Evolutionary conservation across 2,329 filamentous ascomycete genomes (phyloP), one percentile per base, ranked within the genome.

Genomic region (Sporothrix pallida): DNA sequence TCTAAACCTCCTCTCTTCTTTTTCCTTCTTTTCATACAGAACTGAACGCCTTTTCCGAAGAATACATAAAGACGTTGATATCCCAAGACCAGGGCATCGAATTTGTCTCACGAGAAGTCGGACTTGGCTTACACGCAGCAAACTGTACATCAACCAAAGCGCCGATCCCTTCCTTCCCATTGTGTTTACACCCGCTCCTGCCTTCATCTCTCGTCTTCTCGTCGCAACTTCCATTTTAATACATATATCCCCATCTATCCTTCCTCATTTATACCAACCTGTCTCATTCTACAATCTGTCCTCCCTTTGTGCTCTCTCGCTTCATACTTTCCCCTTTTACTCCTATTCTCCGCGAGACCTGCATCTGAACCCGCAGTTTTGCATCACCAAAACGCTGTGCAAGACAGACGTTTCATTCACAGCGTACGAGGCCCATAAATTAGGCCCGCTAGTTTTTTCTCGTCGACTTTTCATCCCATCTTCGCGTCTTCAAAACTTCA

Each of bases 1-100:
- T 42, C 9, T 37, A 7, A 37, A 37, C 31, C 31, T 69, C 26
- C 8, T 12, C 37, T 46, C 15, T 31, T 48, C 48, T n/a, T 56
- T n/a, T n/a, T 26, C 31, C 13, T 50, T 58, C 0, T 20, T 20
- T 44, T 54, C 12, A 0, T 54, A 4, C 23, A 5, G 58, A 42
- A n/a, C 5, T 44, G 58, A n/a, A 7, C 20, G 37, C 12, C 26
- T 3, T 13, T 15, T 8, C 31, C 31, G 48, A 50, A 50, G 56
- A 60, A 15, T 60, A 60, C 56, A 60, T 60, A 60, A 60, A 60
- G 56, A 60, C 56, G 13, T 15, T 26, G 56, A 37, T 13, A 60
- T 44, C 60, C 60, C 60, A 46, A 37, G 60, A 44, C 60, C 37
- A 13, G 60, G 20, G 3, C 12, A 37, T 44, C n/a, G 42, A 7